phyloP scores from a whole-genome alignment of 257 asterid species.

The Solanum chiquidenum region DNA sequence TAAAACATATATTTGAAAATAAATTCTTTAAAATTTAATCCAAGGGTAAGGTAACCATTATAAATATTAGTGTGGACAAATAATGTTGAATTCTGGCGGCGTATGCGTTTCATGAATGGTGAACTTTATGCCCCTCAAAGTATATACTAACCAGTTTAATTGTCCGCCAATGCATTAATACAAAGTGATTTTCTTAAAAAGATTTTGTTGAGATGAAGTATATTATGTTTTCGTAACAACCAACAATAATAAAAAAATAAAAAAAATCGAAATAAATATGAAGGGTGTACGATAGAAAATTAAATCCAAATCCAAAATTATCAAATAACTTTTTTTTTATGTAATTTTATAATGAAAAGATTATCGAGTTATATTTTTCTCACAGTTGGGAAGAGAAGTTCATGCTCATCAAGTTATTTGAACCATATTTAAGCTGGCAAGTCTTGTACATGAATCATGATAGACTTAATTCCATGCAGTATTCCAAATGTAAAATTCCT shows the following conservation, averaged over 20 bases:
- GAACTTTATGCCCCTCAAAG: not conserved
- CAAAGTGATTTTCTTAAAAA: not conserved
- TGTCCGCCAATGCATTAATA: no score
- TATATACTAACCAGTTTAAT: not conserved
- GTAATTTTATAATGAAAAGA: not conserved
- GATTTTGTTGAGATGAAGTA: not conserved
- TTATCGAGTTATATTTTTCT: no score
- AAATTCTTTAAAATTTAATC: not conserved
- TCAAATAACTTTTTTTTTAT: no score
- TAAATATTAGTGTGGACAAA: not conserved
- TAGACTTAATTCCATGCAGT: not conserved
- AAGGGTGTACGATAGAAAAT: not conserved
- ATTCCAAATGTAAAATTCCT: not conserved
- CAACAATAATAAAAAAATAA: not conserved
- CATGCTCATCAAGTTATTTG: not conserved
- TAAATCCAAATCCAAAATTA: not conserved
- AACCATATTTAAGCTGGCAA: not conserved
- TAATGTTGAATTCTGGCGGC: not conserved
- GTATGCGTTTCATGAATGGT: not conserved
- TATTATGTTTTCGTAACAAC: not conserved
- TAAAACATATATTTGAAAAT: not conserved
- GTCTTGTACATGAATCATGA: not conserved
- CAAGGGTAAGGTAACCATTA: no score
- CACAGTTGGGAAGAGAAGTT: no score
- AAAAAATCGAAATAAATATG: not conserved